A percentile compares a stretch with the other conserved stretches of the same genome.
Conservation (phyloP, 345 rosid genomes). For the Mangifera indica region DNA sequence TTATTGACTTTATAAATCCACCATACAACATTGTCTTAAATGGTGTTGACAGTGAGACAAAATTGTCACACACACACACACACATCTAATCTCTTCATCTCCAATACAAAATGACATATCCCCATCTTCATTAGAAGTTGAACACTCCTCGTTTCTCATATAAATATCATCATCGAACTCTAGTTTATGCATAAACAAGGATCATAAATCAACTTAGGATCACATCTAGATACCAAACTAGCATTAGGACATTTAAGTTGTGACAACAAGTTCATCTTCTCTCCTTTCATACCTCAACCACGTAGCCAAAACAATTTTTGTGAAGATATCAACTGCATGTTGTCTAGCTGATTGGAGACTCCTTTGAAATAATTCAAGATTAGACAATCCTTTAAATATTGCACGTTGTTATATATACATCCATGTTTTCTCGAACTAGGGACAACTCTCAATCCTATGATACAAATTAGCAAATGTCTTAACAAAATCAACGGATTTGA, state of each 20-base stretch:
- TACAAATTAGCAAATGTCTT: slow-evolving; percentile 64
- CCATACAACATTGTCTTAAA: slow-evolving; percentile 81
- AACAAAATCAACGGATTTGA: slow-evolving; percentile 62
- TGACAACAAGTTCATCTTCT: slow-evolving; percentile 81
- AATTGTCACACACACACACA: slow-evolving; percentile 56
- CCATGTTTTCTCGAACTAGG: slow-evolving; percentile 57
- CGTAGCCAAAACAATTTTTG: slow-evolving; percentile 77
- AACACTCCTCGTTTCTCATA: slow-evolving; percentile 52
- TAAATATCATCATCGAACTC: slow-evolving; percentile 31
- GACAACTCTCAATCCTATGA: slow-evolving; percentile 46
- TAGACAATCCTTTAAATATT: slow-evolving; percentile 56
- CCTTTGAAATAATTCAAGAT: slow-evolving; percentile 77
- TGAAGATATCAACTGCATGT: slow-evolving; percentile 74
- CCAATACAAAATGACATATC: slow-evolving; percentile 81
- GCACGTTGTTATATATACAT: slow-evolving; percentile 73
- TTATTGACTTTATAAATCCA: slow-evolving; percentile 58
- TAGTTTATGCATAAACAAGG: slow-evolving; percentile 54
- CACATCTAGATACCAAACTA: slow-evolving; percentile 65
- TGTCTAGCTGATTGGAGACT: slow-evolving; percentile 72
- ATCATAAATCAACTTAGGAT: slow-evolving; percentile 66
- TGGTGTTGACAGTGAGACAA: slow-evolving; percentile 73
- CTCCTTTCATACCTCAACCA: slow-evolving; percentile 96
- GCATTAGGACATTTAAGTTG: slow-evolving; percentile 78
- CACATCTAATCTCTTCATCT: slow-evolving; percentile 71
- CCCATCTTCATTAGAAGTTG: slow-evolving; percentile 61